These are phyloP conservation scores for Bodo saltans DNA, from an alignment of 78 protist species.

Conservation along the genomic window DNA sequence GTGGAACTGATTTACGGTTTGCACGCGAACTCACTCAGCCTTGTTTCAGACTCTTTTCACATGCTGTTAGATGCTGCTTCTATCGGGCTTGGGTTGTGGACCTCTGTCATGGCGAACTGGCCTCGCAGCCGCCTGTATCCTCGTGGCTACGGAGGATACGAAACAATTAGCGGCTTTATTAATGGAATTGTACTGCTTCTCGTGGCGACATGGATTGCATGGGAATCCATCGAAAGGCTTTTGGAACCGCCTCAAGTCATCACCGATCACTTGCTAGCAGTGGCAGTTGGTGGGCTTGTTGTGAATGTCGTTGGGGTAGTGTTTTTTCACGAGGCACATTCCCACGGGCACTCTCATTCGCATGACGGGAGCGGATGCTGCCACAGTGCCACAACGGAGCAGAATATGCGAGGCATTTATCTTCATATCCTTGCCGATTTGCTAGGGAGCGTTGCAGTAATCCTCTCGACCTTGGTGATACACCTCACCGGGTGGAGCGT, in stretches of 20 bases:
- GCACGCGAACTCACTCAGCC: conserved; percentile 81
- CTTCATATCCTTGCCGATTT: conserved; percentile 94
- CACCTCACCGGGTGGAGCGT: conserved; percentile 55
- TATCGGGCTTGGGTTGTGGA: conserved; percentile 73
- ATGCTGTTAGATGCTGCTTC: conserved; percentile 91
- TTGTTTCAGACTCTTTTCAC: conserved; percentile 90
- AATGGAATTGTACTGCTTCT: conserved; percentile 80
- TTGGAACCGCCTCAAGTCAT: conserved; percentile 72
- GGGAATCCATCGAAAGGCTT: conserved; percentile 78
- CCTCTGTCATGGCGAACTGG: conserved; percentile 71
- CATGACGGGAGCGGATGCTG: background rate
- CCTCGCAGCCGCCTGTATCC: conserved; percentile 44
- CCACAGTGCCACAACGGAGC: background rate
- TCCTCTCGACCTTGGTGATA: conserved; percentile 73
- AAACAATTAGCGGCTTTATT: conserved; percentile 81
- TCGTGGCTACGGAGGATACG: conserved; percentile 81
- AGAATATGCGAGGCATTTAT: conserved; percentile 67
- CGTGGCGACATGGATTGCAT: conserved; percentile 31
- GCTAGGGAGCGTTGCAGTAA: conserved; percentile 92
- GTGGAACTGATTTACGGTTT: conserved; percentile 88
- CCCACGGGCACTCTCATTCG: conserved; percentile 7
- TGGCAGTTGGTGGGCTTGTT: conserved; percentile 78
- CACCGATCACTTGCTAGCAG: conserved; percentile 70
- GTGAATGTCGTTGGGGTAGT: conserved; percentile 87
- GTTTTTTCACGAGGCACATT: conserved; percentile 62